These are phyloP conservation scores for Lipomyces sp. DNA, from an alignment of 805 yeast genomes.

Conservation along the genomic window DNA sequence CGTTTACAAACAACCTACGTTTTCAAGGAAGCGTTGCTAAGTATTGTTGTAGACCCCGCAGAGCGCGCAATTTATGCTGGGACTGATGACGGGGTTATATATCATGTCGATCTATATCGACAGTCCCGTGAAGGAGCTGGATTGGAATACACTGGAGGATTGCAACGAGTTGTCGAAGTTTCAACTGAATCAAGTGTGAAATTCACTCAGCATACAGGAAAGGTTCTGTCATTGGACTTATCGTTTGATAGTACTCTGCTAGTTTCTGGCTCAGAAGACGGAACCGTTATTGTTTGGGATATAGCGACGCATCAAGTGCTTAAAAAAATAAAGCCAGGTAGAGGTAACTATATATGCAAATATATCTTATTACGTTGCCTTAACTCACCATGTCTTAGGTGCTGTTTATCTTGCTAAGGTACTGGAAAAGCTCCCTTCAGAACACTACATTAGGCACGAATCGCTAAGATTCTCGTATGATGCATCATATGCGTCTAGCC, in stretches of 20 bases:
- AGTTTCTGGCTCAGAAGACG: slow-evolving; percentile 74
- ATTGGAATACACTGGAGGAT: slow-evolving; percentile 67
- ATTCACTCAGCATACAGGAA: slow-evolving; percentile 40
- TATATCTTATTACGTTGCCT: background rate
- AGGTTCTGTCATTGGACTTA: slow-evolving; percentile 59
- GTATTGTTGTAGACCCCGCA: slow-evolving; percentile 75
- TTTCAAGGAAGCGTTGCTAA: slow-evolving; percentile 59
- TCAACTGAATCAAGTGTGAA: slow-evolving; percentile 6
- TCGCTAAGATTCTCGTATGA: background rate
- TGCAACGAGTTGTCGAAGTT: slow-evolving; percentile 55
- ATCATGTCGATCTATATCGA: slow-evolving; percentile 57
- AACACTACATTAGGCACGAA: background rate
- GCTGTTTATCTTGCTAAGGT: slow-evolving; percentile 22
- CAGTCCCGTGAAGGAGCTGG: slow-evolving; percentile 46
- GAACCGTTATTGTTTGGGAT: slow-evolving; percentile 71
- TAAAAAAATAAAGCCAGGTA: slow-evolving; percentile 39
- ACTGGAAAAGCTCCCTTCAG: slow-evolving; percentile 17
- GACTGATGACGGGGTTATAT: slow-evolving; percentile 43
- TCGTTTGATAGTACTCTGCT: slow-evolving; percentile 77
- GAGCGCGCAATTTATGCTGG: slow-evolving; percentile 78
- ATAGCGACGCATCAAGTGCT: slow-evolving; percentile 47
- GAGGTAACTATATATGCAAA: slow-evolving; percentile 34
- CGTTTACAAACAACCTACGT: slow-evolving; percentile 71
- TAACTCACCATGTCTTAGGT: slow-evolving; percentile 8
- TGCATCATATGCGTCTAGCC: slow-evolving; percentile 18